These are phyloP conservation scores for Sphaceloma murrayae DNA, from an alignment of 2,329 filamentous ascomycete species.

Conservation along the genomic window DNA sequence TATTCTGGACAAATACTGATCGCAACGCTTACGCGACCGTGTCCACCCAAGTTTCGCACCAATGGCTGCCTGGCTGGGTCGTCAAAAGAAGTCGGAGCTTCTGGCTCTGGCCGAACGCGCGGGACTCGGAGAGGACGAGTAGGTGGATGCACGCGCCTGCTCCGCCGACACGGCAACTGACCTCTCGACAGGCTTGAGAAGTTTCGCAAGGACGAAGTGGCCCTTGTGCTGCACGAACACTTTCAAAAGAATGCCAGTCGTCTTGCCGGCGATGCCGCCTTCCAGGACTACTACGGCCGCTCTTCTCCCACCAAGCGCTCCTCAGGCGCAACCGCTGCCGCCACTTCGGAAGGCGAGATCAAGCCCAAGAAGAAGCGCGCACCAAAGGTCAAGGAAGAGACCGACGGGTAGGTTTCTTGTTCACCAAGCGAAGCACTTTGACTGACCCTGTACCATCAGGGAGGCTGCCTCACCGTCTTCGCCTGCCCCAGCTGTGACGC, in stretches of 20 bases:
- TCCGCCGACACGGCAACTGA: conserved; percentile 10
- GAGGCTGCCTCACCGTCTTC: conserved; percentile 31
- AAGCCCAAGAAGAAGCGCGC: conserved; percentile 27
- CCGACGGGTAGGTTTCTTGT: conserved; percentile 23
- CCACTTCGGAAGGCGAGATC: conserved; percentile 22
- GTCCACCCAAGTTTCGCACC: conserved; percentile 30
- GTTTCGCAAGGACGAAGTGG: conserved; percentile 61
- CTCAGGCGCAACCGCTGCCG: conserved; percentile 21
- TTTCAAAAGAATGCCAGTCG: conserved; percentile 58
- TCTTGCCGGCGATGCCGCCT: conserved; percentile 53
- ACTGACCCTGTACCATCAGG: conserved; percentile 12
- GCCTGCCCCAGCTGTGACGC: conserved; percentile 35
- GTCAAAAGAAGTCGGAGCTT: conserved; percentile 75
- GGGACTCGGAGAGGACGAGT: conserved; percentile 67
- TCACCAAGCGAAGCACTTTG: too few relatives aligned
- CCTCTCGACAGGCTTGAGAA: conserved; percentile 12
- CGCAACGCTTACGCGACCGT: conserved; percentile 42
- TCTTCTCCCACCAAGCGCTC: conserved; percentile 44
- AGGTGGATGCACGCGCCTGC: conserved; percentile 34
- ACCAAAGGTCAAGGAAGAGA: conserved; percentile 30
- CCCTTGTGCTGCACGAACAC: conserved; percentile 62
- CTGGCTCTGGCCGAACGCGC: conserved; percentile 61
- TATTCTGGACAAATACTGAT: conserved; percentile 24
- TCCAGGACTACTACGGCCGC: conserved; percentile 68
- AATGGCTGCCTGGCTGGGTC: conserved; percentile 68